A percentile compares a stretch with the other conserved stretches of the same genome.
These are phyloP conservation scores for Ceratocystis colombiana DNA, from an alignment of 2,329 filamentous ascomycete genomes.

Conservation along the genomic window DNA sequence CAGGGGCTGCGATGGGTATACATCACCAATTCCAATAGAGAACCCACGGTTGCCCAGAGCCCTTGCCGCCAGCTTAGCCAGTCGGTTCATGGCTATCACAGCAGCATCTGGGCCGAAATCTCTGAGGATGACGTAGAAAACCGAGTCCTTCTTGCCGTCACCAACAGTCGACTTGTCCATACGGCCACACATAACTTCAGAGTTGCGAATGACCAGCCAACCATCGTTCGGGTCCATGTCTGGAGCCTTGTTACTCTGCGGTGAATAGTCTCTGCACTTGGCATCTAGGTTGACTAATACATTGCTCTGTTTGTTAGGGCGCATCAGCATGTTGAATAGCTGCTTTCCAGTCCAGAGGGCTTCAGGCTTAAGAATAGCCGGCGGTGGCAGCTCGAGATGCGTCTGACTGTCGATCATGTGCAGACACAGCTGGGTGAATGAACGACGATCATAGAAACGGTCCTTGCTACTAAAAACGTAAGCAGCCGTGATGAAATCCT, in stretches of 20 bases:
- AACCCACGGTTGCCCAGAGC: constrained; percentile 86
- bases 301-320: constrained; percentile 71
- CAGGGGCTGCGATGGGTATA: constrained; percentile 68
- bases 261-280: constrained; percentile 71
- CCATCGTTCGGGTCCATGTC: constrained; percentile 79
- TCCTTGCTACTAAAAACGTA: constrained; percentile 89
- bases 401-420: constrained; percentile 82
- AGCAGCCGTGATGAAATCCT: constrained; percentile 96
- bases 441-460: constrained; percentile 77
- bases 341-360: constrained; percentile 95
- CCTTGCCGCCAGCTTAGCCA: constrained; percentile 82
- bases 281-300: constrained; percentile 89
- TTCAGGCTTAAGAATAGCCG: constrained; percentile 74
- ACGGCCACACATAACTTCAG: constrained; percentile 89
- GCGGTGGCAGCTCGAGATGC: constrained; percentile 74
- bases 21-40: constrained; percentile 91
- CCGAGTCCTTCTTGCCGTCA: constrained; percentile 90
- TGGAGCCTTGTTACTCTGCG: constrained; percentile 46
- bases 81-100: constrained; percentile 82
- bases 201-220: constrained; percentile 89
- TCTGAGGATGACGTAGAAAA: constrained; percentile 93
- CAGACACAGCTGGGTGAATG: constrained; percentile 80
- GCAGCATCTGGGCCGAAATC: constrained; percentile 88
- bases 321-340: constrained; percentile 83
- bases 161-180: constrained; percentile 99